Base-by-base conservation (phyloP, 495 filamentous ascomycete species). In the Xylaria telfairii region DNA sequence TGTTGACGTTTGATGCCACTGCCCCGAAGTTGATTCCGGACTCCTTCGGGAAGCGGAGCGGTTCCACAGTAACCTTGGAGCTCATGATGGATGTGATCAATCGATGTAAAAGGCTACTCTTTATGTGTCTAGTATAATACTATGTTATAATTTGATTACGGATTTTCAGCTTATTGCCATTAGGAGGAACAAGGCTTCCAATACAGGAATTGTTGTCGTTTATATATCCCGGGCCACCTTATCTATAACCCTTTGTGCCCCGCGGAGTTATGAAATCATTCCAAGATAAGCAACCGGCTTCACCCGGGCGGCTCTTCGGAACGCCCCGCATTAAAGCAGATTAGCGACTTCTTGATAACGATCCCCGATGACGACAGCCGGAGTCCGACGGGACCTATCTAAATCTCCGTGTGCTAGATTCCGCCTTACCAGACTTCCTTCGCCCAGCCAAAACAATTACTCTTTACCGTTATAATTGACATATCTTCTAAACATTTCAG, bases 1-100 rank as follows among this genome's bases (percentile, higher is more conserved):
- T 71, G 68, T 90, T 83, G 49, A 86, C 80, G 46, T 88, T 84
- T 2, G 82, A 77, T 69, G 90, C 80, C 26, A 84, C 73, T 5
- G 88, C 88, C 7, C 90, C 90, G 63, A 92, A 90, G 71, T 90
- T 79, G 69, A 89, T 81, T 10, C 81, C 71, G 12, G 87, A 90
- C 21, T 57, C 61, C n/a, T 79, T 64, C 2, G 84, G 83, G 39
- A 78, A 74, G 12, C 77, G 30, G 28, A 89, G 70, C 42, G 85
- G 87, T 30, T 77, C 78, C 63, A 86, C 72, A 10, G 46, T 67
- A 19, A 74, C 69, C 24, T 74, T 44, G 15, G 72, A 71, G 1
- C 63, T 28, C 68, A 68, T 65, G 53, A 32, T 59, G 39, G 8
- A 56, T 65, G 24, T 56, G 37, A 44, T 60, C 17, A 19, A 21